Conservation (phyloP, 2,329 filamentous ascomycete species). For the Hymenoscyphus fructigenus region DNA sequence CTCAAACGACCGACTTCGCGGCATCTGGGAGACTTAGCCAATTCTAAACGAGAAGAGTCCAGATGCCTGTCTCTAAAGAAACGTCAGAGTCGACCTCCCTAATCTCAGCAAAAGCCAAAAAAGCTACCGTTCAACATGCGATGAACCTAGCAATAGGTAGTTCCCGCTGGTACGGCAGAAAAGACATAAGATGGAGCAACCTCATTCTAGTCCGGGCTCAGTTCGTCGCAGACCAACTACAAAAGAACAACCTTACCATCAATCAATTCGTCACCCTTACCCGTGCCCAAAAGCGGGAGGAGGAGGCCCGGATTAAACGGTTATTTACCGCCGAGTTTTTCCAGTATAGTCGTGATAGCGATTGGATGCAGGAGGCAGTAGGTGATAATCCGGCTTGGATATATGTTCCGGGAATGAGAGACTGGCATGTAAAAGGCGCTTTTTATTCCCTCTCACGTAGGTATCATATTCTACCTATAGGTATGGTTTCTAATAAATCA, state of each 20-base stretch:
- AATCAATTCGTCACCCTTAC: no score
- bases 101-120: not conserved
- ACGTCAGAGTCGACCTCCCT: no score
- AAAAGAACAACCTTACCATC: no score
- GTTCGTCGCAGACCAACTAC: not conserved
- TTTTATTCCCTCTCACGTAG: not conserved
- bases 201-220: not conserved
- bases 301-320: conserved; percentile 19
- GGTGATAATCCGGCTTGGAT: not conserved
- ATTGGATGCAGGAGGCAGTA: conserved; percentile 5
- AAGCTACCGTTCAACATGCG: not conserved
- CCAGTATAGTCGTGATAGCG: conserved; percentile 3
- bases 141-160: no score
- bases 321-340: not conserved
- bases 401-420: conserved; percentile 1
- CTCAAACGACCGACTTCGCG: no score
- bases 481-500: no score
- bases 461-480: no score
- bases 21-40: no score
- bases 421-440: not conserved
- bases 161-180: conserved; percentile 10
- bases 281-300: no score
- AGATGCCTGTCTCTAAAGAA: no score
- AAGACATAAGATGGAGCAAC: not conserved
- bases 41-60: no score